Evolutionary conservation across 148 eudicot species (phyloP).

Genomic region (Chenopodium formosanum): DNA sequence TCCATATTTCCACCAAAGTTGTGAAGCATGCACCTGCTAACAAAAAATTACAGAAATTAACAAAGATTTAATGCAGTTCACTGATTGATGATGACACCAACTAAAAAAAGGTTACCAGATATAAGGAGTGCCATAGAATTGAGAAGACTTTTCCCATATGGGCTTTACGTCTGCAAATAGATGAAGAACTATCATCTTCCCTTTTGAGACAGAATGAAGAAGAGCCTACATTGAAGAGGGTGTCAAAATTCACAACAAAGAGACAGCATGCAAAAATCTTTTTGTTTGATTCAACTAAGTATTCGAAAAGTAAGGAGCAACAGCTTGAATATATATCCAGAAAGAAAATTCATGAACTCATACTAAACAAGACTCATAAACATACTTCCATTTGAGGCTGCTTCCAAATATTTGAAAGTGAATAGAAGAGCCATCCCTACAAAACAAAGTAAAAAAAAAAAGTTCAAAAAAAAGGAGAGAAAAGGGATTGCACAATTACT

Average conservation of each 20-base stretch:
- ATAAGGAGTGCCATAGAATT: conserved; percentile 92
- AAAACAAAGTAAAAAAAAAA: background rate
- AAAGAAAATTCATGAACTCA: too few relatives aligned
- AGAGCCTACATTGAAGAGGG: conserved; percentile 61
- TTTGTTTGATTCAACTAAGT: conserved; percentile 5
- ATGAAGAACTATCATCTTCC: conserved; percentile 99
- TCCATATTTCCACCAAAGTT: conserved; percentile 98
- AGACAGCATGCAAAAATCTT: background rate
- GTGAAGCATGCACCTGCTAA: conserved; percentile 94
- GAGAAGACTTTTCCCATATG: conserved; percentile 81
- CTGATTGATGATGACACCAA: background rate
- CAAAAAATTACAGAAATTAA: conserved; percentile 5
- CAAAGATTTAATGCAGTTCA: conserved; percentile 1
- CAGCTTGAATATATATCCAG: too few relatives aligned
- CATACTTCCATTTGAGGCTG: conserved; percentile 95
- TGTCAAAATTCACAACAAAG: background rate
- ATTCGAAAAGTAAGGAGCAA: background rate
- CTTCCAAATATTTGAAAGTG: conserved; percentile 90
- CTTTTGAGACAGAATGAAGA: conserved; percentile 90
- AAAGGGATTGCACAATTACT: too few relatives aligned
- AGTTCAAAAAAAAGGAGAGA: too few relatives aligned
- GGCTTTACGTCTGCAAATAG: conserved; percentile 97
- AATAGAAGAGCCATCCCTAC: conserved; percentile 98
- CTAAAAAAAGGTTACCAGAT: conserved; percentile 53
- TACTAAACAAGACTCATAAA: background rate